Evolutionary conservation across 306 rosid genomes (phyloP), one percentile per base, ranked within the genome.

Genomic region (Amphicarpaea edgeworthii): DNA sequence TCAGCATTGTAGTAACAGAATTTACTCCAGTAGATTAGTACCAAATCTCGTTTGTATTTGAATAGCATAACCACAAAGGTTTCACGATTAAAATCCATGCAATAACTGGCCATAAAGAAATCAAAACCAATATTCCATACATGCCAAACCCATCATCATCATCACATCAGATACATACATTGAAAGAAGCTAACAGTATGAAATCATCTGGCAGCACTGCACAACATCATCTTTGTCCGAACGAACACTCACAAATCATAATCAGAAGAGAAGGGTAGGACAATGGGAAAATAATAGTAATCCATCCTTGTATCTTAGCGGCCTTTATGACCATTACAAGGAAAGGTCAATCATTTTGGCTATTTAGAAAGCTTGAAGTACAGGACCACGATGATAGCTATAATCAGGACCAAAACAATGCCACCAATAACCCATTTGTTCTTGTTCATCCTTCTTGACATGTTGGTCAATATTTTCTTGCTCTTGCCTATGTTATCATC

Each of bases 401-500:
- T 11, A 81, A 94, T 85, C 62, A 94, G 90, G 43, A 85, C 91
- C 26, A 77, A 76, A 23, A 92, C 62, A 45, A 94, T 71, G 64
- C 86, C 4, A 55, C 84, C 77, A 69, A 94, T 86, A 12, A 84
- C 86, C 95, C 97, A 94, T 85, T 94, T 94, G 88, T 94, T 92
- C 85, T 38, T 85, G 90, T 21, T 85, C 93, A 94, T 90, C 85
- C 96, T 86, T 84, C 96, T 90, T 59, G 95, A 55, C 78, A 94
- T 92, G 85, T 75, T 75, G 6, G 92, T 41, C 91, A 94, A 81
- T 68, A 92, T 76, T 84, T 42, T 92, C 90, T 89, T 94, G 86
- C 98, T 92, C 88, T 84, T 90, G 34, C 96, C 91, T 34, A 94
- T 17, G 87, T 94, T 94, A 62, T 94, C 96, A 75, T 94, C 96